Base-by-base conservation (phyloP, 176 grass and related monocot species). In the Thinopyrum elongatum region DNA sequence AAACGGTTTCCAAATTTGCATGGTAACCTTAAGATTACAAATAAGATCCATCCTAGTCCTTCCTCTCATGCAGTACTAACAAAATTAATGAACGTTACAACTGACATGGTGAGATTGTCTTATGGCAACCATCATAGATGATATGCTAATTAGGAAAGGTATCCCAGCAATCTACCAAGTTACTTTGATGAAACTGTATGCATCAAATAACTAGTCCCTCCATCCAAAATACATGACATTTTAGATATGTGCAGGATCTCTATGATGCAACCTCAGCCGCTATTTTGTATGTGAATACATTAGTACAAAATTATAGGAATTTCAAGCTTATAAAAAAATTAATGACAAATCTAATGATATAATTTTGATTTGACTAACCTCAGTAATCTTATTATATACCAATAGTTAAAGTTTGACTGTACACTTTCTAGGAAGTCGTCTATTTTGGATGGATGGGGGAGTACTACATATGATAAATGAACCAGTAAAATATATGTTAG, bases 401-500 rank as follows among this genome's bases (percentile, higher is more conserved):
- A 58, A 58, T 22, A 47, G 25, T 74, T 28, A 74, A 74, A 74
- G 13, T 17, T 74, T 7, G 35, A 74, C 70, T 74, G 23, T 12
- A 74, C 13, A 3, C 41, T 47, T 74, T 47, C 70, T 47, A 73
- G 39, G 44, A 47, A 47, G 12, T 47, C 23, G 39, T 46, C 70
- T 47, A 47, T 74, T 74, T 74, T 47, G 16, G 16, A 53, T 53
- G 39, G 39, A 74, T 46, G 10, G 70, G 15, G 41, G 25, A 66
- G 53, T 26, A 61, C 41, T 16, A 22, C 46, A 61, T 73, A 82
- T 27, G 28, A 76, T 77, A 85, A 63, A 71, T 77, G 73, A 3
- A 26, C 8, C 7, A 26, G 65, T 33, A 78, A 86, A 78, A 36
- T 82, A 84, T 62, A 87, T 72, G 38, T 70, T 82, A 73, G 38